Conservation (phyloP, 306 rosid species). For the Abrus pulchellus region DNA sequence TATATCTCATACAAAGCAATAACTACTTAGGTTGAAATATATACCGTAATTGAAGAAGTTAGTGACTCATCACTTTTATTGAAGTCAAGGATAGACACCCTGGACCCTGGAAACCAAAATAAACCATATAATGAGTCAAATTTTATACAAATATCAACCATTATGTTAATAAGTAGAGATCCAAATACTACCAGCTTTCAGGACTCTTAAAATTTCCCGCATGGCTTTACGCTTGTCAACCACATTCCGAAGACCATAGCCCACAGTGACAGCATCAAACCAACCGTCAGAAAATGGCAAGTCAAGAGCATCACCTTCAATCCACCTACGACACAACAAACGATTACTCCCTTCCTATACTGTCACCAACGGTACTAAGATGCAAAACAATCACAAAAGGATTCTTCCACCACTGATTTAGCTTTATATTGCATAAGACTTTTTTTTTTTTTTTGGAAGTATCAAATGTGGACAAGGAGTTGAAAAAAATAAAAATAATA, state of each 20-base stretch:
- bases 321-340: slow-evolving; percentile 69
- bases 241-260: slow-evolving; percentile 91
- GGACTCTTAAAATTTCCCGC: slow-evolving; percentile 78
- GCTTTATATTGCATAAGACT: neutral
- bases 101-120: slow-evolving; percentile 68
- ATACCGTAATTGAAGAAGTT: slow-evolving; percentile 70
- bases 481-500: neutral
- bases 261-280: slow-evolving; percentile 92
- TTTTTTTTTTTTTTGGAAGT: neutral
- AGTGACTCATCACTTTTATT: slow-evolving; percentile 71
- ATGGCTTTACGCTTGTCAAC: slow-evolving; percentile 73
- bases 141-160: slow-evolving; percentile 23
- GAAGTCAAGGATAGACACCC: slow-evolving; percentile 79
- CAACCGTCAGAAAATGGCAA: slow-evolving; percentile 78
- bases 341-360: neutral
- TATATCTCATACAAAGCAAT: neutral
- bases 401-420: neutral
- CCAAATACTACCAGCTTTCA: slow-evolving; percentile 69
- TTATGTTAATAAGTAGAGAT: neutral
- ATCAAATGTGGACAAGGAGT: neutral
- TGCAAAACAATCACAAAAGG: slow-evolving; percentile 9
- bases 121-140: slow-evolving; percentile 34
- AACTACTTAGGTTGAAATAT: slow-evolving; percentile 17
- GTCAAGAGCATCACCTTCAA: slow-evolving; percentile 93
- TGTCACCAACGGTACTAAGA: slow-evolving; percentile 24